Base-by-base conservation (phyloP, 192 early-diverging fungal species). In the Coemansia sp. region DNA sequence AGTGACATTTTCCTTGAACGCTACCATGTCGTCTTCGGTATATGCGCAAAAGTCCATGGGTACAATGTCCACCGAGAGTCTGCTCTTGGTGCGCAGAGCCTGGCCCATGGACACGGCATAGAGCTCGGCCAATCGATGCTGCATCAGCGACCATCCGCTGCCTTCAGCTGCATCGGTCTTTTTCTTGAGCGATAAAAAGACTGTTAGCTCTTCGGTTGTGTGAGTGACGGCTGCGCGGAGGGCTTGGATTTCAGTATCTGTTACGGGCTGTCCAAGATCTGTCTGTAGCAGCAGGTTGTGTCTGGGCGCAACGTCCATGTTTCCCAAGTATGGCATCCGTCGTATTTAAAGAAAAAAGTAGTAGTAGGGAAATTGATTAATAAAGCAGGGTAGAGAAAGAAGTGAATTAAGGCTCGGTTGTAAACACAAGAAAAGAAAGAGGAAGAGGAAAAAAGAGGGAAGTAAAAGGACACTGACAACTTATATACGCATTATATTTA, bases 21-120 rank as follows among this genome's bases (percentile, higher is more conserved):
- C 63, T 1, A 36, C 48, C 78, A 81, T 75, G 48, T 81, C 78
- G 7, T 75, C 78, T 36, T 67, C 25, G 3, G 73, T 58, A 45
- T 81, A 81, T 0, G 73, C 73, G 31, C 73, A 81, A 63, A 81
- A 81, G 56, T 81, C 73, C 45, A 76, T 38, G 29, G 61, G 66
- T 12, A 81, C 62, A n/a, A 81, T 66, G 20, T 76, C 70, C 6
- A 75, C 61, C 11, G 40, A 18, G 34, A 57, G 36, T 0, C 29
- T 14, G 48, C 34, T 22, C 11, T 63, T 45, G 38, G 29, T 61
- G 11, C 58, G 63, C 20, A 76, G 60, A 6, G 69, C 64, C 59
- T 38, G 66, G 25, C 63, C 67, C 48, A 63, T 64, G 25, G 73
- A 34, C 16, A 69, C 36, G 4, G 66, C 67, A 36, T 81, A 81